phyloP scores from a whole-genome alignment of 1,284 basidiomycete genomes.

The Xerocomus amazonicus region DNA sequence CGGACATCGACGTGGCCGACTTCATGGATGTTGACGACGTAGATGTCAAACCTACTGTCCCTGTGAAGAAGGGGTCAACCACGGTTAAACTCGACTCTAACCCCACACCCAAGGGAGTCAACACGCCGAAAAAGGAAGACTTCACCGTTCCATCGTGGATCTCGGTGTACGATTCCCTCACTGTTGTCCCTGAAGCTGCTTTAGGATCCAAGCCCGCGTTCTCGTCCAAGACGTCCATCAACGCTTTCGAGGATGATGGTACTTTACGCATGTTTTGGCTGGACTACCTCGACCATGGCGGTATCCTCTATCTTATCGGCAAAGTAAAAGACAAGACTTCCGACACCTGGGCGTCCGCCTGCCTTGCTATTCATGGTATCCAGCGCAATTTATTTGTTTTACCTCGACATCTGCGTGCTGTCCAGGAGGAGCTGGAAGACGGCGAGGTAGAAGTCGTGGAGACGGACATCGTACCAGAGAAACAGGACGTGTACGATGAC shows the following conservation, averaged over 20 bases:
- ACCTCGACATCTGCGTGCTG: constrained; percentile 67
- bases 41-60: constrained; percentile 36
- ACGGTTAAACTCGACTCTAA: constrained; percentile 31
- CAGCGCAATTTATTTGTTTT: constrained; percentile 94
- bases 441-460: constrained; percentile 49
- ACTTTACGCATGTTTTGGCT: constrained; percentile 92
- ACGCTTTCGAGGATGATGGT: constrained; percentile 74
- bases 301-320: constrained; percentile 80
- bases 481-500: constrained; percentile 77
- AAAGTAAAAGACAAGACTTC: constrained; percentile 80
- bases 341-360: constrained; percentile 76
- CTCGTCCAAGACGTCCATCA: constrained; percentile 38
- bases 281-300: constrained; percentile 83
- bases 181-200: constrained; percentile 51
- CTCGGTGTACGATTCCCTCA: constrained; percentile 69
- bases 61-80: constrained; percentile 30
- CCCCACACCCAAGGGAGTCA: constrained; percentile 6
- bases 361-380: constrained; percentile 82
- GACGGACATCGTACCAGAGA: constrained; percentile 71
- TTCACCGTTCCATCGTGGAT: constrained; percentile 63
- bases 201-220: constrained; percentile 48
- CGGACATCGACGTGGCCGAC: constrained; percentile 40
- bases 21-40: constrained; percentile 47
- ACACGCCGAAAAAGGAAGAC: constrained; percentile 48
- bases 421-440: constrained; percentile 51